These are phyloP conservation scores for Fonsecaea nubica DNA, from an alignment of 2,329 filamentous ascomycete genomes.

Conservation along the genomic window DNA sequence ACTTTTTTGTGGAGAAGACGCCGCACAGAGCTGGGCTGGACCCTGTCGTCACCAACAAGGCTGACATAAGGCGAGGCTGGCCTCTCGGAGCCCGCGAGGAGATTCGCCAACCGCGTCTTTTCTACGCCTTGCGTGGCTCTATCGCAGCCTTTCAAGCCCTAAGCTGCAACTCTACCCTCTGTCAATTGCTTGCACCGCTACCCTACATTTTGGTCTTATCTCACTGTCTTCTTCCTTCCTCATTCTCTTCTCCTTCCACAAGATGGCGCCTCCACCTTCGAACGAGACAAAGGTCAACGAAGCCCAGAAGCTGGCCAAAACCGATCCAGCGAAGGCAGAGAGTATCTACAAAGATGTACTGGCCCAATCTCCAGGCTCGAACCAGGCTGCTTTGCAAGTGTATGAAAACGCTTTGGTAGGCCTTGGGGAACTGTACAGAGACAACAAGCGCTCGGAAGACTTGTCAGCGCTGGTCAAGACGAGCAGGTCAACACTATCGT, in stretches of 20 bases:
- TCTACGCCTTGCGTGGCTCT: conserved; percentile 21
- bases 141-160: conserved; percentile 20
- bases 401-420: conserved; percentile 89
- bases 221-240: neutral
- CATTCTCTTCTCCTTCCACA: conserved; percentile 28
- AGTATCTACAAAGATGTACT: conserved; percentile 88
- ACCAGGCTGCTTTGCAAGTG: conserved; percentile 84
- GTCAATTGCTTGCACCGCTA: conserved; percentile 3
- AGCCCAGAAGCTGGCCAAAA: conserved; percentile 82
- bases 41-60: conserved; percentile 5
- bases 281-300: conserved; percentile 77
- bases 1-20: conserved; percentile 17
- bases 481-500: conserved; percentile 88
- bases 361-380: conserved; percentile 80
- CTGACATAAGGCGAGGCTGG: conserved; percentile 4
- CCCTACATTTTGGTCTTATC: neutral
- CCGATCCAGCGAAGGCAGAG: conserved; percentile 83
- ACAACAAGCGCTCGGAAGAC: conserved; percentile 78
- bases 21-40: neutral
- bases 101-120: conserved; percentile 17
- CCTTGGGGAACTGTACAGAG: conserved; percentile 89
- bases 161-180: neutral
- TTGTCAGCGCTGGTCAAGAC: conserved; percentile 88
- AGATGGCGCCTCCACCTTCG: conserved; percentile 58
- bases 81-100: conserved; percentile 2